Evolutionary conservation across 768 basidiomycete genomes (phyloP), one percentile per base, ranked within the genome.

Genomic region (Amanita exitialis): DNA sequence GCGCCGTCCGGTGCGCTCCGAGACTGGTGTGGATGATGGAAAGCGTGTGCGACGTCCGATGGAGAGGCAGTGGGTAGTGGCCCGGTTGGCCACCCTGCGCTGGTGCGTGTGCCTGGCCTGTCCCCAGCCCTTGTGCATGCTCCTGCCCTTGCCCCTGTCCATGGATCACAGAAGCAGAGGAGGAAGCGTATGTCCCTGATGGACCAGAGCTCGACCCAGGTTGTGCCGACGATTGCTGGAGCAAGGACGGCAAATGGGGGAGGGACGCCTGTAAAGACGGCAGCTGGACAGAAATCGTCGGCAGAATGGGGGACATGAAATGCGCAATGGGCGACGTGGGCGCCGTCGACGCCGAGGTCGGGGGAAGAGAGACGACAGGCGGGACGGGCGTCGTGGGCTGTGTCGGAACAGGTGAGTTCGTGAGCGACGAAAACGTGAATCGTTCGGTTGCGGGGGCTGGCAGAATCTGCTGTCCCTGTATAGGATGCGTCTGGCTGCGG

Each of bases 1-100:
- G 75, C 20, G 88, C 63, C 0, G 80, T 81, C 15, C 86, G 72
- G 44, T 78, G 72, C 0, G 80, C 81, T 5, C 82, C 82, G 25
- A 80, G 68, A 15, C 79, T 74, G 0, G 73, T 75, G 54, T 72
- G n/a, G 41, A 54, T 20, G 35, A 42, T 42, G 57, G 51, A 39
- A 28, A 34, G 41, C 39, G 36, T 43, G 13, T 30, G 30, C 23
- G 42, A 51, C 0, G 42, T 51, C 2, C n/a, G 38, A 21, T 41
- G 27, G 32, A 51, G 42, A 9, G 49, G 41, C 21, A 20, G 32
- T 15, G 32, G 42, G n/a, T 21, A 41, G 32, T 15, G 9, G 1
- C 32, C 7, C 30, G 4, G 10, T 32, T 32, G 30, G 12, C 30
- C 30, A 12, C 32, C 32, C 13, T 9, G 32, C 13, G 32, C 3